A percentile compares a stretch with the other conserved stretches of the same genome.
Conservation (phyloP, 495 filamentous ascomycete species). For the Pyrenula massariospora region DNA sequence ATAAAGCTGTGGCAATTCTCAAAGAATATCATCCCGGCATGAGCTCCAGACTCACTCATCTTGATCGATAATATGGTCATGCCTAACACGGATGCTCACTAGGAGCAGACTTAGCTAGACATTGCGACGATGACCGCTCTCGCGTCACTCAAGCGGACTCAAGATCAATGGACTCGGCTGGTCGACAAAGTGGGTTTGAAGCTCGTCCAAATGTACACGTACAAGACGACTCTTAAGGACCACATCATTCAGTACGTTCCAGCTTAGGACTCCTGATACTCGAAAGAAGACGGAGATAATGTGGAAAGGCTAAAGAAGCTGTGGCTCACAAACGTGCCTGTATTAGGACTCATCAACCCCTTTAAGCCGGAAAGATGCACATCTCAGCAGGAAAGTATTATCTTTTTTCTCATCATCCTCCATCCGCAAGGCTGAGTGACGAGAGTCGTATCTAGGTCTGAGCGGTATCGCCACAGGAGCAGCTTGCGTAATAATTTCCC, state of each 20-base stretch:
- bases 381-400: no score
- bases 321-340: no score
- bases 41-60: slow-evolving; percentile 21
- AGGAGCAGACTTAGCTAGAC: slow-evolving; percentile 19
- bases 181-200: slow-evolving; percentile 26
- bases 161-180: slow-evolving; percentile 27
- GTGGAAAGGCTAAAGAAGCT: no score
- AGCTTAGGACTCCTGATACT: no score
- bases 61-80: slow-evolving; percentile 28
- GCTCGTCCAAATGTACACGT: slow-evolving; percentile 26
- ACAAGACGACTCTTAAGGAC: slow-evolving; percentile 4
- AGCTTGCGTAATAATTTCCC: no score
- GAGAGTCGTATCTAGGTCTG: no score
- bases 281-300: no score
- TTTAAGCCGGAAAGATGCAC: no score
- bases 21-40: slow-evolving; percentile 13
- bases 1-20: slow-evolving; percentile 24
- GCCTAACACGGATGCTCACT: slow-evolving; percentile 18
- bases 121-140: slow-evolving; percentile 24
- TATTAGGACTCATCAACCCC: no score
- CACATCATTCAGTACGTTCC: slow-evolving; percentile 5
- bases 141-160: slow-evolving; percentile 22
- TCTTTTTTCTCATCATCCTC: no score
- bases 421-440: no score
- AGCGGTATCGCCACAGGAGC: no score